Conservation (phyloP, 805 yeast genomes). For the Komagataella phaffii region DNA sequence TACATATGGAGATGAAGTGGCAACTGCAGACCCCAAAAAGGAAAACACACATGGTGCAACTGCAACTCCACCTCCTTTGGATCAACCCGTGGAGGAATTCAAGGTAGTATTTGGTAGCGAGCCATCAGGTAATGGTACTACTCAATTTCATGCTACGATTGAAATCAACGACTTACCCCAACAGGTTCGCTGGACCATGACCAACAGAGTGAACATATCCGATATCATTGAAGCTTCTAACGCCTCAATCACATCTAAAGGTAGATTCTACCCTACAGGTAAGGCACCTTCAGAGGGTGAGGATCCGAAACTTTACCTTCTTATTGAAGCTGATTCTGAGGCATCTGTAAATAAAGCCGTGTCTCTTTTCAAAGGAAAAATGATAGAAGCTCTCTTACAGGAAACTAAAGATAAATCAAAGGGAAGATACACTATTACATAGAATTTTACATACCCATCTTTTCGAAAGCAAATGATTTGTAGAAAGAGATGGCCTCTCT, state of each 20-base stretch:
- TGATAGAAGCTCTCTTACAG: slow-evolving; percentile 21
- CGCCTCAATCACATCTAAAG: slow-evolving; percentile 71
- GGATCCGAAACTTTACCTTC: slow-evolving; percentile 63
- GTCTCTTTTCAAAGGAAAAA: slow-evolving; percentile 35
- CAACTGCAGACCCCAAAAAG: slow-evolving; percentile 13
- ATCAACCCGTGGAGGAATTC: slow-evolving; percentile 23
- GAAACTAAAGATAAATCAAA: slow-evolving; percentile 1
- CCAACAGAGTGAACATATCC: slow-evolving; percentile 49
- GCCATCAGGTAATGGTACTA: slow-evolving; percentile 29
- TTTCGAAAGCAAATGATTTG: slow-evolving; percentile 72
- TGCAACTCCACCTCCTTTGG: slow-evolving; percentile 1
- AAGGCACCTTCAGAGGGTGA: slow-evolving; percentile 37
- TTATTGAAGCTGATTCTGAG: slow-evolving; percentile 65
- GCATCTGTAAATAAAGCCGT: slow-evolving; percentile 46
- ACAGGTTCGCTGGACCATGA: slow-evolving; percentile 63
- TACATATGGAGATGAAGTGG: slow-evolving; percentile 8
- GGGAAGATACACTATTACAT: slow-evolving; percentile 4
- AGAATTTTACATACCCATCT: slow-evolving; percentile 8
- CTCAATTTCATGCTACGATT: slow-evolving; percentile 51
- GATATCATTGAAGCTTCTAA: slow-evolving; percentile 59
- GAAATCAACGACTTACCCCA: slow-evolving; percentile 81
- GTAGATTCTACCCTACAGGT: slow-evolving; percentile 59
- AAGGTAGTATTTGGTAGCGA: slow-evolving; percentile 31
- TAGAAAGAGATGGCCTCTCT: slow-evolving; percentile 81
- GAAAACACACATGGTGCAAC: slow-evolving; percentile 8